Base-by-base conservation (phyloP, 164 flowering plant species). In the Nelumbo lutea region DNA sequence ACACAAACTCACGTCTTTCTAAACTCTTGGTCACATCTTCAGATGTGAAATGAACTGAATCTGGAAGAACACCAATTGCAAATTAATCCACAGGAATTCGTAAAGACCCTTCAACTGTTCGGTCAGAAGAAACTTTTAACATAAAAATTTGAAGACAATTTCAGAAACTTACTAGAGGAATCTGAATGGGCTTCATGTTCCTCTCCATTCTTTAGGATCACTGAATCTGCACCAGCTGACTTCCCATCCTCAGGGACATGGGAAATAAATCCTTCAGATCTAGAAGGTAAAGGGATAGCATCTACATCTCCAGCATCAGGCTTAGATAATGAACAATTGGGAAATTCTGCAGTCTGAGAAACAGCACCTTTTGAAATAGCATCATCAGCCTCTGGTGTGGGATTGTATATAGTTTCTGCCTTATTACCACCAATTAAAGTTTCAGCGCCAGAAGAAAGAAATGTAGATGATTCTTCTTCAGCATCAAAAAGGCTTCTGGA, bases 401-500 rank as follows among this genome's bases (percentile, higher is more conserved):
- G 38, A 44, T 45, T 39, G 48, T 11, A 6, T 10, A 27, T 3
- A 27, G 42, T 42, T 70, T 43, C 72, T 42, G n/a, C 48, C 66
- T 68, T 67, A 43, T 46, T n/a, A 45, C 6, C 27, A 53, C 59
- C 67, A 43, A 13, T 43, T 3, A 41, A 46, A 53, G 60, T 66
- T 39, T 73, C 67, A 41, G 40, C 60, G 67, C 41, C 67, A 43
- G 71, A 62, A 50, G 13, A 46, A 39, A 42, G 64, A n/a, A n/a
- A n/a, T n/a, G n/a, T n/a, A 56, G 43, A 15, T 39, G 64, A 66
- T 47, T 75, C 78, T 62, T 75, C 78, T 66, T 71, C 71, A 4
- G 57, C 13, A 48, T 67, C 74, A 68, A 75, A 75, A 50, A 75
- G 78, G 46, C 74, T 75, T 13, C 65, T 71, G 50, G 74, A 75